phyloP scores from a whole-genome alignment of 139 green algal species.

The Helicosporidium sp. region DNA sequence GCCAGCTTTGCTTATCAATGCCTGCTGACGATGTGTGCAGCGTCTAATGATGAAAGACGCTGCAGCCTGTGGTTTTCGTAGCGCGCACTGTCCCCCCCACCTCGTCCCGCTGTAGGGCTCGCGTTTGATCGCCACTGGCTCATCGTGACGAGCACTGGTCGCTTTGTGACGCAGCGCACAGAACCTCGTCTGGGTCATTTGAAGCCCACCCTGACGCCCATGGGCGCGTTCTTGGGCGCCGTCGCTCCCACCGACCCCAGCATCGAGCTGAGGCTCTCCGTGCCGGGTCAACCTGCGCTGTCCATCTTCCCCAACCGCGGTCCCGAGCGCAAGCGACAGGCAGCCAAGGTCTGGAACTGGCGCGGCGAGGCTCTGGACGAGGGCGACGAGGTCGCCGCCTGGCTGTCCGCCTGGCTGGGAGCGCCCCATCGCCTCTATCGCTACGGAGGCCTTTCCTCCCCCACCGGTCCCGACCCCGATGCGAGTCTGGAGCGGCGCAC shows the following conservation, averaged over 20 bases:
- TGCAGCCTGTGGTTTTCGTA: too few relatives aligned
- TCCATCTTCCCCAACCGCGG: not conserved
- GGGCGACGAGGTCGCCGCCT: constrained; percentile 34
- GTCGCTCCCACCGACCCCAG: not conserved
- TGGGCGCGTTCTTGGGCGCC: constrained; percentile 10
- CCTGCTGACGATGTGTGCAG: too few relatives aligned
- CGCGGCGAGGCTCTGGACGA: constrained; percentile 31
- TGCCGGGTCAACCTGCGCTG: too few relatives aligned
- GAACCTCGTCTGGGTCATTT: constrained; percentile 15
- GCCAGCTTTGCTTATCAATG: too few relatives aligned
- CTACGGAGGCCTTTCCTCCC: constrained; percentile 9
- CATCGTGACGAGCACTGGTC: constrained; percentile 12
- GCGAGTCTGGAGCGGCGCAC: not conserved
- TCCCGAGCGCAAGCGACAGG: not conserved
- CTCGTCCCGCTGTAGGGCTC: too few relatives aligned
- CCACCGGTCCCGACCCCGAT: not conserved
- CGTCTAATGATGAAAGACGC: too few relatives aligned
- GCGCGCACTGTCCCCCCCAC: too few relatives aligned
- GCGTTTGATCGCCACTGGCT: constrained; percentile 39
- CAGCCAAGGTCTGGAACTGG: constrained; percentile 47
- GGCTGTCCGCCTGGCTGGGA: constrained; percentile 43
- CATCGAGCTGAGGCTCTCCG: too few relatives aligned
- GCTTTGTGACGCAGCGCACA: constrained; percentile 38
- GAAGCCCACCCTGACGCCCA: constrained; percentile 7
- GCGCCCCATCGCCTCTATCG: constrained; percentile 30